phyloP scores from a whole-genome alignment of 495 filamentous ascomycete species.

The Hypoxylon fragiforme region DNA sequence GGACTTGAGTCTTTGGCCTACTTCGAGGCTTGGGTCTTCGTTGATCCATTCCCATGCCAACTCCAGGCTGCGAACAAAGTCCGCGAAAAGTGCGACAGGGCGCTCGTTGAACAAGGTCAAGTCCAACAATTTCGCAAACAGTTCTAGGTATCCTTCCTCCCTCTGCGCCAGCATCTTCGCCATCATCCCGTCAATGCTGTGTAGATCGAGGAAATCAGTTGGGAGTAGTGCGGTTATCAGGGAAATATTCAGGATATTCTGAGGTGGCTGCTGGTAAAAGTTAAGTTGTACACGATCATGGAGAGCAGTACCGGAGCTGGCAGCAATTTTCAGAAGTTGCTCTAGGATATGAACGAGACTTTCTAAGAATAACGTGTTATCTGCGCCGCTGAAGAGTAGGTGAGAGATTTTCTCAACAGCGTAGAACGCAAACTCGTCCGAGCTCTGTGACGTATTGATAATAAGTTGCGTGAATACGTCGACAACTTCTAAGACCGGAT shows the following conservation, averaged over 20 bases:
- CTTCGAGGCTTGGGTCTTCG: constrained; percentile 67
- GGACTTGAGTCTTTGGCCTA: constrained; percentile 67
- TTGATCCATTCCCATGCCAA: constrained; percentile 80
- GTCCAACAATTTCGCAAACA: constrained; percentile 75
- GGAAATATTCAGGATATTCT: constrained; percentile 75
- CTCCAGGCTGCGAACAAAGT: constrained; percentile 81
- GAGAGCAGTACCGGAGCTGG: constrained; percentile 66
- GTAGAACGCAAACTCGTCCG: constrained; percentile 68
- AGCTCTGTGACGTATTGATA: constrained; percentile 57
- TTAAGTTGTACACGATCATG: constrained; percentile 70
- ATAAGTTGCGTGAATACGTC: constrained; percentile 57
- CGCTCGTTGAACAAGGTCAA: constrained; percentile 74
- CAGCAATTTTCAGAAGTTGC: constrained; percentile 75
- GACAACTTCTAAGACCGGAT: constrained; percentile 65
- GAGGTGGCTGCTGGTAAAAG: constrained; percentile 65
- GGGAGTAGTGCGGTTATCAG: constrained; percentile 74
- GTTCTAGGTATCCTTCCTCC: constrained; percentile 69
- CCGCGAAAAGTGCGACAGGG: constrained; percentile 74
- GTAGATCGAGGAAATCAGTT: constrained; percentile 74
- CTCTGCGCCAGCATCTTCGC: constrained; percentile 70
- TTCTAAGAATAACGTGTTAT: constrained; percentile 72
- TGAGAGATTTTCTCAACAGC: constrained; percentile 73
- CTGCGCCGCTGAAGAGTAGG: constrained; percentile 59
- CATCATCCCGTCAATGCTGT: constrained; percentile 75
- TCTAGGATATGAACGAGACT: constrained; percentile 80